Percentiles rank a stretch among this genome's conserved stretches.
Evolutionary conservation across 2,329 filamentous ascomycete species (phyloP).

Genomic region (Scleromitrula shiraiana): DNA sequence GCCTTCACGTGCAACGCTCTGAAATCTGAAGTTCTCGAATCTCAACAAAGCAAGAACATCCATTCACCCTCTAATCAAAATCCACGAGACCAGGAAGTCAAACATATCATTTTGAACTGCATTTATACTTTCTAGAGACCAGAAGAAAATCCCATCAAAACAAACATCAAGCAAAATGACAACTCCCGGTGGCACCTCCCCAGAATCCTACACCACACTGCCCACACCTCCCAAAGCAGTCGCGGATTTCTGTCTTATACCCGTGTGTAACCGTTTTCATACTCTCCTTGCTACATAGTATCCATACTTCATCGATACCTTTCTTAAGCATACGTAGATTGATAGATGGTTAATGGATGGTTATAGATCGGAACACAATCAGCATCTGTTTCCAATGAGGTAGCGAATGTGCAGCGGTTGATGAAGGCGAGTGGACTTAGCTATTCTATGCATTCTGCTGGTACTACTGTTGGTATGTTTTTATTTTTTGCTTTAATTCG

Average conservation of each 20-base stretch:
- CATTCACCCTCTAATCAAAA: no score
- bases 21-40: no score
- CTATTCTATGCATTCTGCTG: conserved; percentile 87
- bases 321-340: neutral
- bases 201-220: conserved; percentile 16
- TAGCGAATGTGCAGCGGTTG: conserved; percentile 81
- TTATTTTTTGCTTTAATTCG: neutral
- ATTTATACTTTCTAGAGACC: no score
- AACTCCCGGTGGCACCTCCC: no score
- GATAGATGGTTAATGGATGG: neutral
- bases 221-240: conserved; percentile 33
- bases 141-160: no score
- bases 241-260: conserved; percentile 87
- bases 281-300: neutral
- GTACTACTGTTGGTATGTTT: conserved; percentile 75
- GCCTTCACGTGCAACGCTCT: no score
- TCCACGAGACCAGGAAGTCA: no score
- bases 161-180: no score
- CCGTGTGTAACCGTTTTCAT: conserved; percentile 41
- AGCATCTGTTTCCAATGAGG: conserved; percentile 69
- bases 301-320: no score
- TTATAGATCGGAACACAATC: conserved; percentile 68
- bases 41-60: no score
- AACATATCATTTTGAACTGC: no score
- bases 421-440: conserved; percentile 72